These are phyloP conservation scores for Gnaphalium uliginosum DNA, from an alignment of 129 eudicot species.

Conservation along the genomic window DNA sequence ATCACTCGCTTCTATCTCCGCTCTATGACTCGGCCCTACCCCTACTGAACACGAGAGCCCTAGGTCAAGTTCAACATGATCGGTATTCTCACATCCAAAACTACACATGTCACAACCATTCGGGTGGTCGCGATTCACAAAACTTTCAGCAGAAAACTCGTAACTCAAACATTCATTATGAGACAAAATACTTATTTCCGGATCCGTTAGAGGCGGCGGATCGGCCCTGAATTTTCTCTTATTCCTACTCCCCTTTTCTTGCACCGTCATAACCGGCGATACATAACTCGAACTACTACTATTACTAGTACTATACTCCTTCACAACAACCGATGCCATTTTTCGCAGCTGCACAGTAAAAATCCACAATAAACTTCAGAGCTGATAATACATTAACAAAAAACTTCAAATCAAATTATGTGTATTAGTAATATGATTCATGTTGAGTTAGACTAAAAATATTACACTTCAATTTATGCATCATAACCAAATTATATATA, in stretches of 20 bases:
- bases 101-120: conserved; percentile 71
- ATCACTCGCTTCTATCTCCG: conserved; percentile 41
- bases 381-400: background rate
- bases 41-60: conserved; percentile 69
- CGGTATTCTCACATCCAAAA: conserved; percentile 45
- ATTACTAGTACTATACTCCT: conserved; percentile 39
- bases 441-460: background rate
- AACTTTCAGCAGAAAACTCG: conserved; percentile 79
- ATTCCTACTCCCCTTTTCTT: conserved; percentile 90
- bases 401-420: background rate
- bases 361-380: conserved; percentile 3
- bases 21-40: conserved; percentile 39
- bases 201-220: conserved; percentile 62
- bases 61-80: conserved; percentile 74
- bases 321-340: conserved; percentile 87
- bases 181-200: conserved; percentile 40
- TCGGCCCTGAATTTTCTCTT: conserved; percentile 92
- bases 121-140: conserved; percentile 47
- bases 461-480: background rate
- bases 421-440: background rate
- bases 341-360: conserved; percentile 45
- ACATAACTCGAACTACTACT: conserved; percentile 51
- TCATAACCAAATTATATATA: background rate
- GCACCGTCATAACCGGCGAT: conserved; percentile 47
- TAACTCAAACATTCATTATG: conserved; percentile 52